Base-by-base conservation (phyloP, 306 rosid genomes). In the Alnus rubra region DNA sequence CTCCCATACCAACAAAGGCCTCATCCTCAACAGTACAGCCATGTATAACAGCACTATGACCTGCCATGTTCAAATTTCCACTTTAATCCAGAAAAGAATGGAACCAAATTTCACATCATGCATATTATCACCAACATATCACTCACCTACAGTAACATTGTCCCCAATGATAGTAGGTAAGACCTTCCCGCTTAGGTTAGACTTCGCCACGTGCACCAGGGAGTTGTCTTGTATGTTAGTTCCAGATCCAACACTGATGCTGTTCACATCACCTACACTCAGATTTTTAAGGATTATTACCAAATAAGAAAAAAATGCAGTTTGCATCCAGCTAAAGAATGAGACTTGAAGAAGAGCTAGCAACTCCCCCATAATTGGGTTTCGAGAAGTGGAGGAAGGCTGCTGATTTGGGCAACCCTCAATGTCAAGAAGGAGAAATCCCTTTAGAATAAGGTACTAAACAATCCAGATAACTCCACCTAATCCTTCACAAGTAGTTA, bases 141-240 rank as follows among this genome's bases (percentile, higher is more conserved):
- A 87, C 98, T 83, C 81, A 95, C 98, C 98, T 39, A 95, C 88
- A 10, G 98, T 95, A 28, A 95, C 98, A 78, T 91, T 95, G 78
- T 95, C 87, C 68, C 97, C 98, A 33, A 95, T 91, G 53, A 88
- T 73, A 30, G 98, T 95, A 30, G 98, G 97, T 81, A 95, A 86
- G 44, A 91, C 98, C 94, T 95, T 92, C 79, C 97, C 98, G 78
- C 87, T 81, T 83, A 92, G 86, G 82, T 91, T 92, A 59, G 97
- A 87, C 80, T 95, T 95, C 7, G 97, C 98, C 7, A 95, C 98
- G 76, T 92, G 98, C 77, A 95, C 98, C 75, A 95, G 83, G 74
- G 98, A 89, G 87, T 95, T 95, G 77, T 92, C 98, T 85, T 92
- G 98, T 79, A 95, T 88, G 80, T 95, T 95, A 82, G 98, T 95